Base-by-base conservation (phyloP, 805 yeast species). In the Torulaspora indica region DNA sequence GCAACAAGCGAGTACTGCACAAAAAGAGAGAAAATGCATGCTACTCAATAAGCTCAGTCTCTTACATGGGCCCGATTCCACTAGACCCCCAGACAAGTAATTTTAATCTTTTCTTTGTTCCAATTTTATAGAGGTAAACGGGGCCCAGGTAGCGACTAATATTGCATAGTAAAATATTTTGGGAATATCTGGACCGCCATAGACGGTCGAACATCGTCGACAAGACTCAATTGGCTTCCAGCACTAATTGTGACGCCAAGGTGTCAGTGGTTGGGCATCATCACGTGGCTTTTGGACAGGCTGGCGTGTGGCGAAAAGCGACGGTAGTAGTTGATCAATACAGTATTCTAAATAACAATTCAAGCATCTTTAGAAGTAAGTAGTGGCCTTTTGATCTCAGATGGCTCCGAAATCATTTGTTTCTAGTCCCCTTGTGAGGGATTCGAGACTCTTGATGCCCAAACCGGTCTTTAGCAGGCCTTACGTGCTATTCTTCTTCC, bases 401-500 rank as follows among this genome's bases (percentile, higher is more conserved):
- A 57, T 57, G 61, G 44, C 54, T 15, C 12, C 53, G 12, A 54
- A 46, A 39, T 52, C 62, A 38, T 62, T 81, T 55, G 93, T 88
- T 45, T 77, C 78, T 55, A 85, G 84, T 61, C 80, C 88, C 34
- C 76, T 86, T 38, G 82, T 89, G 47, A 74, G 71, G 67, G 75
- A 74, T 44, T 84, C 96, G 38, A 79, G 80, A 63, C 75, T 90
- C 58, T 75, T 91, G 73, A 78, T 77, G 52, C 85, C 93, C 17
- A 78, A 79, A 58, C 70, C 84, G 25, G 46, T 73, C 31, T 38
- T 76, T 9, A 61, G 76, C 28, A 79, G 88, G 55, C 90, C 95
- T 4, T 90, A 86, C 58, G 82, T 84, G 18, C 78, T 85, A 74
- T 95, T 96, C 8, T 90, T 89, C 64, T 64, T 83, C 46, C 73